phyloP scores from a whole-genome alignment of 2,329 filamentous ascomycete genomes.

The Venturia aucupariae region DNA sequence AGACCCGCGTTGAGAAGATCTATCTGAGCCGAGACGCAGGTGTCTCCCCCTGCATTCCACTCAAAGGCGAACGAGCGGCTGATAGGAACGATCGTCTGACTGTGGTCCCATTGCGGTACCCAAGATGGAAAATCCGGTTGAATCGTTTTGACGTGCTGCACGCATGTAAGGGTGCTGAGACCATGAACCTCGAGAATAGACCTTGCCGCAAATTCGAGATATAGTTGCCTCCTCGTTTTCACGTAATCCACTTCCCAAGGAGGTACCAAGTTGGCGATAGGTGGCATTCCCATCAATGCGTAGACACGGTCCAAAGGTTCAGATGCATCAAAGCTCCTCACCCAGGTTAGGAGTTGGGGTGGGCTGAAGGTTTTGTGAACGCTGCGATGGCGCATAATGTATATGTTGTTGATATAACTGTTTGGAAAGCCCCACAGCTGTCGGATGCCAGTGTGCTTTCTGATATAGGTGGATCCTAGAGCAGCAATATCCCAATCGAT shows the following conservation, averaged over 20 bases:
- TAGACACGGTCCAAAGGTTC: constrained; percentile 11
- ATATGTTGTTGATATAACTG: constrained; percentile 4
- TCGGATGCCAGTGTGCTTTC: background rate
- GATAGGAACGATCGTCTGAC: background rate
- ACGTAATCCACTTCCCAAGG: background rate
- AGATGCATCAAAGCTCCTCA: background rate
- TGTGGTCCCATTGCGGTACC: constrained; percentile 12
- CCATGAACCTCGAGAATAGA: background rate
- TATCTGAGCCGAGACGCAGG: background rate
- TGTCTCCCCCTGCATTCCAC: background rate
- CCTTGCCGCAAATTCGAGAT: constrained; percentile 1
- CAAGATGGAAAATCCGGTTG: constrained; percentile 9
- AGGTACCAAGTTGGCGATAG: background rate
- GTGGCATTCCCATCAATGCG: constrained; percentile 7
- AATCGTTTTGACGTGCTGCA: background rate
- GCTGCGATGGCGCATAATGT: constrained; percentile 11
- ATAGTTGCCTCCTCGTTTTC: background rate
- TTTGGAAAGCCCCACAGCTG: background rate
- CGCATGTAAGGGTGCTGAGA: background rate
- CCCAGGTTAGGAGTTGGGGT: background rate
- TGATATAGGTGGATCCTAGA: constrained; percentile 7
- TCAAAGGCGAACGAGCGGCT: background rate
- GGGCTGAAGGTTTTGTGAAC: background rate
- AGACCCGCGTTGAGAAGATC: background rate
- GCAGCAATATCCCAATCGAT: constrained; percentile 1